Evolutionary conservation across 441 rosid species (phyloP), one percentile per base, ranked within the genome.

Genomic region (Populus trichocarpa): DNA sequence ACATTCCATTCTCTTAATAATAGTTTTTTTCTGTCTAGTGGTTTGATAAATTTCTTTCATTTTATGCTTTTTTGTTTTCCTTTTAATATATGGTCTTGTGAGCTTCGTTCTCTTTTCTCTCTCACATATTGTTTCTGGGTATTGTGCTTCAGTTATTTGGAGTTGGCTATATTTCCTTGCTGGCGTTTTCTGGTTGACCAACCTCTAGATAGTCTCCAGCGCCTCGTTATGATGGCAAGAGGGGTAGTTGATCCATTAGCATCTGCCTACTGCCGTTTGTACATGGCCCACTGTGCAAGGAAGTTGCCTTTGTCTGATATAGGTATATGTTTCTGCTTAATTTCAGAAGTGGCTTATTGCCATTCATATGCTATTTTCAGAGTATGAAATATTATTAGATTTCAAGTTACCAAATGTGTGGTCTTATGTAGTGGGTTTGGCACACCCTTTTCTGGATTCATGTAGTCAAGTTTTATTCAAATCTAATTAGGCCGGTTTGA

Each of bases 231-330:
- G 89, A 93, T 92, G 99, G 86, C 83, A 75, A 90, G 98, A 84
- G 99, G 98, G 71, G 42, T 96, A 80, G 97, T 91, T 77, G 94
- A 93, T 92, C 97, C 98, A 63, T 76, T 96, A 81, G 92, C 94
- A 78, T 92, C 94, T 84, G 74, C 91, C 36, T 96, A 93, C 80
- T 96, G 96, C 80, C 91, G 89, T 76, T 86, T 96, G 59, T 93
- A 93, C 82, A 83, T 93, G 89, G 94, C 85, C 77, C 91, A 89
- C 82, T 87, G 92, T 80, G 93, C 96, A 70, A 84, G 83, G 82
- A 90, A 89, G 86, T 84, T 92, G 25, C 90, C 87, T 32, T 80
- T 85, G 38, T 78, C 77, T 79, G 90, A 80, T 78, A 81, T 85
- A 82, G 95, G 99, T 89, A 90, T 72, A 69, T 75, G 57, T 35